Evolutionary conservation across 2,329 filamentous ascomycete genomes (phyloP).

Genomic region (Furcasterigmium sp.): DNA sequence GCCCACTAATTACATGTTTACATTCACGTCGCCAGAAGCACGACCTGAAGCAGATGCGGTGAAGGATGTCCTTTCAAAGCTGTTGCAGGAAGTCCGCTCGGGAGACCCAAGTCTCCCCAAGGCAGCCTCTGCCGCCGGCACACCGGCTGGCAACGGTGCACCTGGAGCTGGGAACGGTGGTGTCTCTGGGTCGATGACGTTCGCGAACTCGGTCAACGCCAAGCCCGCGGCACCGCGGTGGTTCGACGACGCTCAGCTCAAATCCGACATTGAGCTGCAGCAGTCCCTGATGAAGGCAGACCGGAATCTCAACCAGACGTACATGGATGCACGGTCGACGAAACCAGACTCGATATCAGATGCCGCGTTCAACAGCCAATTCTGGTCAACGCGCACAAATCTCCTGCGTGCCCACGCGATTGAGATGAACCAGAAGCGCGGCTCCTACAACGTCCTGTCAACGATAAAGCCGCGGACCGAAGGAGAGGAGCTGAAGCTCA

Average conservation of each 20-base stretch:
- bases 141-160: conserved; percentile 19
- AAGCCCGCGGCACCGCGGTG: conserved; percentile 55
- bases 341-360: conserved; percentile 82
- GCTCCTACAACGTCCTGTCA: conserved; percentile 89
- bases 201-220: conserved; percentile 63
- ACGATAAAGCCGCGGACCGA: conserved; percentile 77
- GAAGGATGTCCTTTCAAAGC: conserved; percentile 72
- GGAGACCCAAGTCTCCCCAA: conserved; percentile 46
- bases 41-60: conserved; percentile 79
- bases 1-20: conserved; percentile 73
- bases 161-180: conserved; percentile 28
- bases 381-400: conserved; percentile 87
- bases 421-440: conserved; percentile 78
- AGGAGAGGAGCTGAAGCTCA: conserved; percentile 70
- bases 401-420: conserved; percentile 86
- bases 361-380: conserved; percentile 80
- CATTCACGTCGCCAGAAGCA: conserved; percentile 78
- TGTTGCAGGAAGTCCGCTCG: conserved; percentile 66
- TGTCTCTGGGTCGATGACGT: conserved; percentile 67
- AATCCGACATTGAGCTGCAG: conserved; percentile 75
- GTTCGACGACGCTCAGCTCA: conserved; percentile 78
- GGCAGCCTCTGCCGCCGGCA: conserved; percentile 30
- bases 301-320: conserved; percentile 70
- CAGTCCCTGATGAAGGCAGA: conserved; percentile 84
- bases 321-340: conserved; percentile 75